Base-by-base conservation (phyloP, 2,329 filamentous ascomycete genomes). In the Ilyonectria sp. region DNA sequence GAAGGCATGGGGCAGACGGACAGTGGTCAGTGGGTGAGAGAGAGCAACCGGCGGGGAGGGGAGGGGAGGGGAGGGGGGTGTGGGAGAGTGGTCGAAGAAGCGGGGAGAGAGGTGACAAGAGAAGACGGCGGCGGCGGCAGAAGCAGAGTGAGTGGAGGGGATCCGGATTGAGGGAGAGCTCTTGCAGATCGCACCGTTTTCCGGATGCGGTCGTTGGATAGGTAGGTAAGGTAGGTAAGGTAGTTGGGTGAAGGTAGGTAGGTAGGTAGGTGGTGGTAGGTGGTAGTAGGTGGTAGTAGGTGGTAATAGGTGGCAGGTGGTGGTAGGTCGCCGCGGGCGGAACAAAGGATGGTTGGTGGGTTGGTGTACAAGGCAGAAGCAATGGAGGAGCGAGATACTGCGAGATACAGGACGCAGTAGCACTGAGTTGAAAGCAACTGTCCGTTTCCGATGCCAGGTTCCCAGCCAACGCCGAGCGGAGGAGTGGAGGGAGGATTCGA, bases 1-100 rank as follows among this genome's bases (percentile, higher is more conserved):
- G 90, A 93, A 91, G 95, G 96, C 96, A 99, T 98, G 79, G 78
- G 81, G 74, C 68, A 68, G 65, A 69, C 66, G 65, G 71, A 43
- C 33, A 26, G 50, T 35, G n/a, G 50, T 17, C n/a, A n/a, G 52
- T 50, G 55, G 53, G 50, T 9, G 29, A 26, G 50, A 35, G 31
- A 60, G 60, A 50, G 60, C 46, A 59, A 31, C 44, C 56, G 67
- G 63, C 26, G 54, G 59, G 46, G 72, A 68, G 70, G 72, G 56
- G 63, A 21, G 21, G 21, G 21, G 21, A 58, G 63, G 66, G 69
- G 58, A 65, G 62, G 69, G 63, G 71, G 63, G 70, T 64, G 69
- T 63, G 64, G 69, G 67, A 71, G 60, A 74, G 64, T 7, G 56
- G 64, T 64, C 63, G 55, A 62, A 55, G 63, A 31, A 65, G 61